Evolutionary conservation across 2,329 filamentous ascomycete species (phyloP).

Genomic region (Aspergillus transmontanensis): DNA sequence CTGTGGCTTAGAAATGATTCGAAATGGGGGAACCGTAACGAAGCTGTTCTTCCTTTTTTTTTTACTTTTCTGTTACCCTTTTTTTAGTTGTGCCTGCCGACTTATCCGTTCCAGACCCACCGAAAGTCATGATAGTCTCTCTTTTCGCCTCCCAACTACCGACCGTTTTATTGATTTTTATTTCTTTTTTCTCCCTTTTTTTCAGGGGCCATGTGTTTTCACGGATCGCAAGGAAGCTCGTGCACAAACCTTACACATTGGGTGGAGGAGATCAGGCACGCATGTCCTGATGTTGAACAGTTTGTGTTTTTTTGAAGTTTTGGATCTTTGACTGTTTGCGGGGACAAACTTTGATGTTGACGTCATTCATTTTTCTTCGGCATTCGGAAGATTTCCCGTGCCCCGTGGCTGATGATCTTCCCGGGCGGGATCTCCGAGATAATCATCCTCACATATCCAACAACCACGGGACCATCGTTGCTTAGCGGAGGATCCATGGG

Average conservation of each 20-base stretch:
- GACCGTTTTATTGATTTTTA: not conserved
- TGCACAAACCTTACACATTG: too few species aligned
- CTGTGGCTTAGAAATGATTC: not conserved
- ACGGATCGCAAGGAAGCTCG: too few species aligned
- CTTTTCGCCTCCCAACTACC: not conserved
- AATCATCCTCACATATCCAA: not conserved
- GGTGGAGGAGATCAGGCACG: too few species aligned
- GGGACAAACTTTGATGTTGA: not conserved
- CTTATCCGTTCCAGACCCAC: conserved; percentile 4
- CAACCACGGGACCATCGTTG: not conserved
- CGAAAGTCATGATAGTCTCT: not conserved
- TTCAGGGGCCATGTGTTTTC: too few species aligned
- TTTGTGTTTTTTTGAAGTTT: too few species aligned
- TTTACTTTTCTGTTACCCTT: not conserved
- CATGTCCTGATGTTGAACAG: too few species aligned
- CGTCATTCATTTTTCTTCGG: not conserved
- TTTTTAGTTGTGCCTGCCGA: conserved; percentile 3
- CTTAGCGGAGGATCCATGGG: not conserved
- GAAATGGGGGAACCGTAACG: not conserved
- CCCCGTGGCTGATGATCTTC: not conserved
- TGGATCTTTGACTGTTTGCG: not conserved
- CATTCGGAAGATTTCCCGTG: not conserved
- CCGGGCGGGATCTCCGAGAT: not conserved
- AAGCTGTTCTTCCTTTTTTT: not conserved
- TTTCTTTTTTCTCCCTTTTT: not conserved